These are phyloP conservation scores for Vicia faba DNA, from an alignment of 306 rosid species.

Conservation along the genomic window DNA sequence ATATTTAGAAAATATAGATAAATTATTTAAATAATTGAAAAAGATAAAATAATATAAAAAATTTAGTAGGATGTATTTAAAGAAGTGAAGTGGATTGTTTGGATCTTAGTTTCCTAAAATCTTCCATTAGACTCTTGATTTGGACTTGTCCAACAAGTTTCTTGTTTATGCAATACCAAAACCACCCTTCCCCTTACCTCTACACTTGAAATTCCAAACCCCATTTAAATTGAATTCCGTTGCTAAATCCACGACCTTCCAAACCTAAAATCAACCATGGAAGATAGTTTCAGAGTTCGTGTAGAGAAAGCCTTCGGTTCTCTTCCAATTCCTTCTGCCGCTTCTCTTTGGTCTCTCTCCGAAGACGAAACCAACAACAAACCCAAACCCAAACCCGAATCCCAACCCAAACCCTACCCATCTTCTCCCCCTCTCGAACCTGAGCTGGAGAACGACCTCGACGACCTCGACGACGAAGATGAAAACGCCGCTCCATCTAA, in stretches of 20 bases:
- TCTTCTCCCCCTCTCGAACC: conserved; percentile 24
- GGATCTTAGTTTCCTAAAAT: too few species aligned
- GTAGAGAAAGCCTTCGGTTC: conserved; percentile 42
- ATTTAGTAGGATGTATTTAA: too few species aligned
- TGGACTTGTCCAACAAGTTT: background rate
- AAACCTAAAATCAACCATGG: conserved; percentile 21
- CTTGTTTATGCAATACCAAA: too few species aligned
- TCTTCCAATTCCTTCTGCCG: conserved; percentile 39
- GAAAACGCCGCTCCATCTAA: conserved; percentile 38
- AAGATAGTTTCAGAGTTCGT: conserved; percentile 48
- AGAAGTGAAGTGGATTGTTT: too few species aligned
- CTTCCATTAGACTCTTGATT: conserved; percentile 2
- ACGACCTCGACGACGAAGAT: conserved; percentile 51
- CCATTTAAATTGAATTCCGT: background rate
- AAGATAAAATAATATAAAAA: too few species aligned
- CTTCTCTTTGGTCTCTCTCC: conserved; percentile 78
- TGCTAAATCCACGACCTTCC: background rate
- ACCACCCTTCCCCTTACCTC: background rate
- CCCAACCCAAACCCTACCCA: conserved; percentile 42
- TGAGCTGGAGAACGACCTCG: too few species aligned
- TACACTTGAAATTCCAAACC: background rate
- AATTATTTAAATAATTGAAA: too few species aligned
- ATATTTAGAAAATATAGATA: too few species aligned
- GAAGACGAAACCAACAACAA: conserved; percentile 62
- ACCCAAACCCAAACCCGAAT: conserved; percentile 44